These are phyloP conservation scores for Leishmania gerbilli DNA, from an alignment of 208 protist genomes.

Conservation along the genomic window DNA sequence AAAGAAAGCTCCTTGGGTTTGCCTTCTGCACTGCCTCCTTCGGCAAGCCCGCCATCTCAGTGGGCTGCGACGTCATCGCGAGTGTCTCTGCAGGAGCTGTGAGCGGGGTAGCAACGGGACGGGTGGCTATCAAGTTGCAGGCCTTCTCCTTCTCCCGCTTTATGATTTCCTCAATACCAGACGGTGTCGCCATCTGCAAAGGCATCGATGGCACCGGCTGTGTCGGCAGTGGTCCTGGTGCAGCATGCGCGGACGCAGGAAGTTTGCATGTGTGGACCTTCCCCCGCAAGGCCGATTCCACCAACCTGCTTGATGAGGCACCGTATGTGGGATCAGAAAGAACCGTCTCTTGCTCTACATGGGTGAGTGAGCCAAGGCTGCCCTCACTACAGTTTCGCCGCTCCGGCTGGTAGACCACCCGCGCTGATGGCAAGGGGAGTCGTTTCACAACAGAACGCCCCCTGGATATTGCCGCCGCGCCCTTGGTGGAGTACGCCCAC, in stretches of 20 bases:
- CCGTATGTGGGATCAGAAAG: background rate
- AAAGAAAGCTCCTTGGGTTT: constrained; percentile 8
- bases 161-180: background rate
- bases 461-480: background rate
- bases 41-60: background rate
- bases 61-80: background rate
- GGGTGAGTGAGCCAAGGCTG: background rate
- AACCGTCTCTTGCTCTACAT: background rate
- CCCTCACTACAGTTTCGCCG: background rate
- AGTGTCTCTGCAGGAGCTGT: background rate
- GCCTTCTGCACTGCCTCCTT: background rate
- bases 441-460: background rate
- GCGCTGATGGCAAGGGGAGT: background rate
- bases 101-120: too few relatives aligned
- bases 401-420: constrained; percentile 2
- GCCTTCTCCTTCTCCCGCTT: background rate
- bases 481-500: constrained; percentile 13
- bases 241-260: background rate
- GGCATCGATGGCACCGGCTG: background rate
- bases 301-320: background rate
- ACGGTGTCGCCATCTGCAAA: background rate
- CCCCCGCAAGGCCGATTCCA: too few relatives aligned
- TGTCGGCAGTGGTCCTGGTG: background rate
- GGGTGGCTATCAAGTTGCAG: background rate
- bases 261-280: background rate